Conservation (phyloP, 768 basidiomycete genomes). For the Hygrophorus pudorinus region DNA sequence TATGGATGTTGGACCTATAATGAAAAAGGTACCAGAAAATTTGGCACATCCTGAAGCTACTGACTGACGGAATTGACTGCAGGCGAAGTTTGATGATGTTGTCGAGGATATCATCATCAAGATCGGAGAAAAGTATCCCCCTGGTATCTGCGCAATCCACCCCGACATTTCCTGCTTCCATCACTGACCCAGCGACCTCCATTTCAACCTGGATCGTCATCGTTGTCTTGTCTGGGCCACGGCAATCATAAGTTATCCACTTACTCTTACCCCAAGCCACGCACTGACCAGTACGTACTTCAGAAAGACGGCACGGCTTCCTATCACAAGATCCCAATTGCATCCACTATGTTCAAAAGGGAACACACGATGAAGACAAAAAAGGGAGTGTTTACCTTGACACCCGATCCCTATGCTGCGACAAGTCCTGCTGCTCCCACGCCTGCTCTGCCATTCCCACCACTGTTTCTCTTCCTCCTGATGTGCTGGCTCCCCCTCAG, state of each 20-base stretch:
- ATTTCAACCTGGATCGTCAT: not conserved
- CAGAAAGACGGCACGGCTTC: not conserved
- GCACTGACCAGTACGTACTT: too few species aligned
- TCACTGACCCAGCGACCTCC: not conserved
- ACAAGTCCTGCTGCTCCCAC: too few species aligned
- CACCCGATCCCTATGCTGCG: too few species aligned
- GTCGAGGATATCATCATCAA: not conserved
- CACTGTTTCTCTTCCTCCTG: too few species aligned
- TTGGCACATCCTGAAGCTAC: too few species aligned
- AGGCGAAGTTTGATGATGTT: not conserved
- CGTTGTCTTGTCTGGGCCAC: not conserved
- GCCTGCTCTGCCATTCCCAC: too few species aligned
- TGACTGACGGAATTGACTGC: too few species aligned
- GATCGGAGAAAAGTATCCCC: not conserved
- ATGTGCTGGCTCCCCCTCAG: too few species aligned
- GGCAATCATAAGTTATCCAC: not conserved
- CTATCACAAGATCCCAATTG: not conserved
- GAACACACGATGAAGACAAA: not conserved
- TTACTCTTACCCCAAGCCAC: too few species aligned
- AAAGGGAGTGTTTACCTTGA: not conserved
- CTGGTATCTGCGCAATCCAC: not conserved
- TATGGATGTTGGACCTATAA: not conserved
- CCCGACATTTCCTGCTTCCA: not conserved
- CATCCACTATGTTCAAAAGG: conserved; percentile 1
- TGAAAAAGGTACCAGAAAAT: too few species aligned